Conservation (phyloP, 1,284 basidiomycete species). For the Xerocomus tenax region DNA sequence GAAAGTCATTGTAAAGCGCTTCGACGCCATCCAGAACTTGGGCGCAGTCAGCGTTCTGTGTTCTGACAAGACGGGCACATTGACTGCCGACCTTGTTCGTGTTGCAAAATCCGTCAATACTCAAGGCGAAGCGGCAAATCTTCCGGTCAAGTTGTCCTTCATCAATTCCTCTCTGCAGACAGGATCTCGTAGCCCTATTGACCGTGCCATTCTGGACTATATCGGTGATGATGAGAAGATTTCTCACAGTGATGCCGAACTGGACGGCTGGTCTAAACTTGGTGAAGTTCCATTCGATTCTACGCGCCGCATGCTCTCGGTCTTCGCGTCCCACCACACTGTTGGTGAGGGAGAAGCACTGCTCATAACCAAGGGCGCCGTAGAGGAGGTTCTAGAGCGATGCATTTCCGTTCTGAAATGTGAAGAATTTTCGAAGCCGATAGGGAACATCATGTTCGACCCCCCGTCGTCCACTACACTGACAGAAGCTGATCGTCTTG, state of each 20-base stretch:
- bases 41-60: slow-evolving; percentile 27
- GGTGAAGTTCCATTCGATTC: slow-evolving; percentile 31
- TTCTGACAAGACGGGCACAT: slow-evolving; percentile 29
- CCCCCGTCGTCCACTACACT: slow-evolving; percentile 13
- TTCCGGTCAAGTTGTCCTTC: slow-evolving; percentile 24
- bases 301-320: slow-evolving; percentile 28
- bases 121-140: slow-evolving; percentile 19
- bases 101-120: slow-evolving; percentile 26
- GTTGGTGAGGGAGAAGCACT: slow-evolving; percentile 17
- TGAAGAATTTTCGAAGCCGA: slow-evolving; percentile 16
- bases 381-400: slow-evolving; percentile 28
- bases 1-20: slow-evolving; percentile 30
- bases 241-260: slow-evolving; percentile 6
- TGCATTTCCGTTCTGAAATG: slow-evolving; percentile 21
- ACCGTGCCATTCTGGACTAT: slow-evolving; percentile 27
- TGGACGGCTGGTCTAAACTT: slow-evolving; percentile 23
- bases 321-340: slow-evolving; percentile 16
- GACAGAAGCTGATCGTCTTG: slow-evolving; percentile 17
- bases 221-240: slow-evolving; percentile 18
- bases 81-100: slow-evolving; percentile 29
- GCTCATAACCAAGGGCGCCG: slow-evolving; percentile 27
- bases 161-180: slow-evolving; percentile 27
- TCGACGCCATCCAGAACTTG: slow-evolving; percentile 29
- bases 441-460: slow-evolving; percentile 15
- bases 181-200: slow-evolving; percentile 28